Evolutionary conservation across 2,329 filamentous ascomycete genomes (phyloP), one percentile per base, ranked within the genome.

Genomic region (Knufia petricola): DNA sequence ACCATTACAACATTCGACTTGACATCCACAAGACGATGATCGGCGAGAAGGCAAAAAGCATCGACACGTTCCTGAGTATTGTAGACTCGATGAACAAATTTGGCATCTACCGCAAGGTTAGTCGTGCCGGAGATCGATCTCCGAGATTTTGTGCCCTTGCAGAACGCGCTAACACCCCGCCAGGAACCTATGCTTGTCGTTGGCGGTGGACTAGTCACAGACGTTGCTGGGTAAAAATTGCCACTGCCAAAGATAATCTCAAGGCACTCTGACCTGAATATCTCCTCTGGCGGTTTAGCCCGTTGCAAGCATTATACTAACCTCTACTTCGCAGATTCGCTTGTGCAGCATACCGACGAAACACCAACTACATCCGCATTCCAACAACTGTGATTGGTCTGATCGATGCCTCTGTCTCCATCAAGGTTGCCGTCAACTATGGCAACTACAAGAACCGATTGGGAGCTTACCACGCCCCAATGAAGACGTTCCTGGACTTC

Each of bases 341-440:
- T 3, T 86, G 82, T 61, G 82, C 82, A 21, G 73, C 80, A 6
- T 86, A 86, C 66, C 77, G 82, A 52, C 73, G 83, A 57, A 85
- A 78, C 66, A 85, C 82, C 37, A 84, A 84, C 66, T 86, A 76
- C 67, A 84, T 86, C 60, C 79, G 82, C 41, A 75, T 86, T 7
- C 83, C 83, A 1, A 86, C 83, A 0, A 86, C 83, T 1, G 79
- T 86, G 54, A 85, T 87, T 59, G 82, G 83, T 8, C 70, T 87
- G 41, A 86, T 86, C 52, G 83, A 87, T 60, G 83, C 83, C 2
- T 84, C 80, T 15, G 83, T 86, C 44, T 83, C 78, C 30, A 86
- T 86, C 70, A 85, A 86, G 62, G 82, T 86, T n/a, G 83, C 80
- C 10, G 82, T 86, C 59, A 86, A 86, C 69, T 85, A 85, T 59